Evolutionary conservation across 495 filamentous ascomycete genomes (phyloP).

Genomic region (Lasiosphaeris hirsuta): DNA sequence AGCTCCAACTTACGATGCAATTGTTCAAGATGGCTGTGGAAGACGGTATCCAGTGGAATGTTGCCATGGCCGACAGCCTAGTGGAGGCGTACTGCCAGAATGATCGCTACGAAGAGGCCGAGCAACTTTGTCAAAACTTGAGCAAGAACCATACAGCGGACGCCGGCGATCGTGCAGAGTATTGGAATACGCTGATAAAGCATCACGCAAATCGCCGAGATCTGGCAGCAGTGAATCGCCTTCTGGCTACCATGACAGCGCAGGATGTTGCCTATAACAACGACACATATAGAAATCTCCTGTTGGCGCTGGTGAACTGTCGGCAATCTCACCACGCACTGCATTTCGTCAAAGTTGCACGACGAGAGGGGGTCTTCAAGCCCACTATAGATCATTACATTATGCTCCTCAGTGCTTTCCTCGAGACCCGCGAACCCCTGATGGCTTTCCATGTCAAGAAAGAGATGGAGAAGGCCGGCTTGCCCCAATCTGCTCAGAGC

Average conservation of each 20-base stretch:
- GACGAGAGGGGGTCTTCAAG: slow-evolving; percentile 55
- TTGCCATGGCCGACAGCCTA: slow-evolving; percentile 59
- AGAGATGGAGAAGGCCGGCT: slow-evolving; percentile 32
- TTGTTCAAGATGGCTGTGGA: slow-evolving; percentile 57
- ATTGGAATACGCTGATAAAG: slow-evolving; percentile 78
- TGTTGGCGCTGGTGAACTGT: slow-evolving; percentile 62
- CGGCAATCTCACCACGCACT: slow-evolving; percentile 63
- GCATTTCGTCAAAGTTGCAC: slow-evolving; percentile 57
- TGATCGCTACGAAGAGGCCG: slow-evolving; percentile 55
- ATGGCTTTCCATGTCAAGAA: slow-evolving; percentile 30
- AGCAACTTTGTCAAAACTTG: slow-evolving; percentile 49
- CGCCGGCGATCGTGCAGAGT: slow-evolving; percentile 46
- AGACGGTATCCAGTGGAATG: slow-evolving; percentile 33
- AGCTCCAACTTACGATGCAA: slow-evolving; percentile 62
- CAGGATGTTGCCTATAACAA: slow-evolving; percentile 57
- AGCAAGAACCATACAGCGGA: slow-evolving; percentile 39
- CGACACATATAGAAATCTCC: slow-evolving; percentile 70
- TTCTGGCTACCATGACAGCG: slow-evolving; percentile 61
- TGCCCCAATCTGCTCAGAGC: slow-evolving; percentile 28
- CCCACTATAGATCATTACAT: slow-evolving; percentile 59
- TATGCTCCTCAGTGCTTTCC: slow-evolving; percentile 32
- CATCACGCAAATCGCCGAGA: slow-evolving; percentile 65
- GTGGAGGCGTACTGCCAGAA: slow-evolving; percentile 69
- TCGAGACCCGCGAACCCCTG: slow-evolving; percentile 34
- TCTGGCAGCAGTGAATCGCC: slow-evolving; percentile 53